Evolutionary conservation across 148 eudicot species (phyloP).

Genomic region (Chenopodium berlandieri): DNA sequence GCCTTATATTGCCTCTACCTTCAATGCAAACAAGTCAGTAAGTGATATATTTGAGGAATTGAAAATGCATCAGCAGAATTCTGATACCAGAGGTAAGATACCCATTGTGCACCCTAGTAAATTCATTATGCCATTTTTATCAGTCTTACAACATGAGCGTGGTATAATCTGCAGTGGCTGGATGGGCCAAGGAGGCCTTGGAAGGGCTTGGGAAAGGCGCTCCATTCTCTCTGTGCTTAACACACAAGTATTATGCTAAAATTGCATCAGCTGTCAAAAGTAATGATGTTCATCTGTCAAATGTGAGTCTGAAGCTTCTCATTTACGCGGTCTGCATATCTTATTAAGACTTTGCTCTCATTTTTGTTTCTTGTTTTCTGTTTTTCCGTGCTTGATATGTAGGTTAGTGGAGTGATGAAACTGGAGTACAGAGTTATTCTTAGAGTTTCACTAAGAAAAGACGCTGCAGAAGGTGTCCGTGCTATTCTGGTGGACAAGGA

Average conservation of each 20-base stretch:
- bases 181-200: slow-evolving; percentile 90
- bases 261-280: slow-evolving; percentile 67
- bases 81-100: slow-evolving; percentile 14
- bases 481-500: slow-evolving; percentile 92
- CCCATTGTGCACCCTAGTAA: background rate
- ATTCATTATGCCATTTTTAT: background rate
- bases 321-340: background rate
- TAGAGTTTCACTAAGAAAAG: slow-evolving; percentile 72
- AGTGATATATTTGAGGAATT: slow-evolving; percentile 53
- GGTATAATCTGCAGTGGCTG: slow-evolving; percentile 49
- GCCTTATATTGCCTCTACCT: slow-evolving; percentile 67
- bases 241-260: slow-evolving; percentile 64
- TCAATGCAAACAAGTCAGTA: slow-evolving; percentile 55
- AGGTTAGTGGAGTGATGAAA: slow-evolving; percentile 87
- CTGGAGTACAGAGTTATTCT: slow-evolving; percentile 82
- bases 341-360: background rate
- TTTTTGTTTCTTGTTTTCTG: slow-evolving; percentile 10
- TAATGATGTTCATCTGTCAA: slow-evolving; percentile 49
- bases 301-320: slow-evolving; percentile 38
- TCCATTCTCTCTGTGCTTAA: slow-evolving; percentile 74
- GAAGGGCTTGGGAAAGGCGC: slow-evolving; percentile 76
- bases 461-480: slow-evolving; percentile 92
- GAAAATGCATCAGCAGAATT: slow-evolving; percentile 54
- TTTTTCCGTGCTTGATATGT: slow-evolving; percentile 11
- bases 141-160: background rate